These are phyloP conservation scores for Rhizophora apiculata DNA, from an alignment of 345 rosid genomes.

Conservation along the genomic window DNA sequence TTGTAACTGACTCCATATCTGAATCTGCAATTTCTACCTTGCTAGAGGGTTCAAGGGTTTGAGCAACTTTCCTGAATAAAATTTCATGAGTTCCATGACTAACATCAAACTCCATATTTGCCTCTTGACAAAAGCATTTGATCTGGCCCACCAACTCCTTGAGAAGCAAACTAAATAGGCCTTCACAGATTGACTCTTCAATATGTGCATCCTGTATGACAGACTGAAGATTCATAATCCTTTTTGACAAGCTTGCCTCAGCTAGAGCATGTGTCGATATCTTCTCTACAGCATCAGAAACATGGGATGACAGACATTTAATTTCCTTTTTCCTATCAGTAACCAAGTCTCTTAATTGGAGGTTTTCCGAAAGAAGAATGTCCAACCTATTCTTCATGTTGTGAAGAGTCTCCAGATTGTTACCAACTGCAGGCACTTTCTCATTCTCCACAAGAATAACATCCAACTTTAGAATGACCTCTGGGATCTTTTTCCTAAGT, in stretches of 20 bases:
- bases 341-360: constrained; percentile 42
- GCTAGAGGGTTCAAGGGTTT: constrained; percentile 24
- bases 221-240: constrained; percentile 38
- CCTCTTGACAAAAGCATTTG: constrained; percentile 34
- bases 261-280: constrained; percentile 33
- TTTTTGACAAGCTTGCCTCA: constrained; percentile 39
- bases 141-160: constrained; percentile 36
- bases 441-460: constrained; percentile 50
- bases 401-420: constrained; percentile 35
- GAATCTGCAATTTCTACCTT: constrained; percentile 44
- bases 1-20: constrained; percentile 39
- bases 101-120: constrained; percentile 30
- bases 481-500: constrained; percentile 70
- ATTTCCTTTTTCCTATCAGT: constrained; percentile 41
- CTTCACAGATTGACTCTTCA: constrained; percentile 48
- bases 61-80: constrained; percentile 40
- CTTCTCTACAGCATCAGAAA: constrained; percentile 49
- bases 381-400: constrained; percentile 46
- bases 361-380: constrained; percentile 50
- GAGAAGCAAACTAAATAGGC: constrained; percentile 49
- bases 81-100: constrained; percentile 36
- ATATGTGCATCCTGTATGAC: constrained; percentile 45
- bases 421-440: constrained; percentile 27
- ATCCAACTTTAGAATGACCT: constrained; percentile 53
- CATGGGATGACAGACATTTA: constrained; percentile 35